phyloP scores from a whole-genome alignment of 768 basidiomycete genomes.

The Suillus placidus region DNA sequence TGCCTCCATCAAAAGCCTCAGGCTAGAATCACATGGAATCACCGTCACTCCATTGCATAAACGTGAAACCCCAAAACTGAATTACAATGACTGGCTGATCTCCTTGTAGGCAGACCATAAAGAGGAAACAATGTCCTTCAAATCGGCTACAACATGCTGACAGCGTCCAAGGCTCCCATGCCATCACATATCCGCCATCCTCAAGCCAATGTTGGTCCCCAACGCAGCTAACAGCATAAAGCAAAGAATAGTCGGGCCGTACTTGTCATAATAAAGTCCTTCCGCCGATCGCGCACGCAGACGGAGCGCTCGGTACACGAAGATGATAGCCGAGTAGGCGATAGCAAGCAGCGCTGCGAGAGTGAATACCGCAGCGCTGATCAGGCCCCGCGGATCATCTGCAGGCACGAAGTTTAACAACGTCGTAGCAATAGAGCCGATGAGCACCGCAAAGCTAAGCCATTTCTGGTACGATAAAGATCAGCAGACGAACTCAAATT shows the following conservation, averaged over 20 bases:
- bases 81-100: no score
- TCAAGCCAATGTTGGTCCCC: conserved; percentile 72
- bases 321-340: conserved; percentile 82
- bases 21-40: neutral
- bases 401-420: conserved; percentile 83
- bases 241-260: conserved; percentile 79
- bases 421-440: conserved; percentile 88
- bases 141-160: neutral
- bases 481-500: conserved; percentile 10
- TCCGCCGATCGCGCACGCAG: conserved; percentile 73
- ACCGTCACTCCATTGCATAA: no score
- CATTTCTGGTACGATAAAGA: conserved; percentile 62
- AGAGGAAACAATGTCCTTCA: neutral
- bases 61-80: no score
- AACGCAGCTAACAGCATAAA: conserved; percentile 69
- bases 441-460: conserved; percentile 85
- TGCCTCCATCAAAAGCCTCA: neutral
- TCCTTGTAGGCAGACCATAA: neutral
- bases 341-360: conserved; percentile 87
- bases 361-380: conserved; percentile 89
- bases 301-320: conserved; percentile 71
- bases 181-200: conserved; percentile 62
- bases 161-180: conserved; percentile 26
- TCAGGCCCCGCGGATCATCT: conserved; percentile 73
- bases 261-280: conserved; percentile 88